These are phyloP conservation scores for Phytophthora colocasiae DNA, from an alignment of 352 stramenopile species.

Conservation along the genomic window DNA sequence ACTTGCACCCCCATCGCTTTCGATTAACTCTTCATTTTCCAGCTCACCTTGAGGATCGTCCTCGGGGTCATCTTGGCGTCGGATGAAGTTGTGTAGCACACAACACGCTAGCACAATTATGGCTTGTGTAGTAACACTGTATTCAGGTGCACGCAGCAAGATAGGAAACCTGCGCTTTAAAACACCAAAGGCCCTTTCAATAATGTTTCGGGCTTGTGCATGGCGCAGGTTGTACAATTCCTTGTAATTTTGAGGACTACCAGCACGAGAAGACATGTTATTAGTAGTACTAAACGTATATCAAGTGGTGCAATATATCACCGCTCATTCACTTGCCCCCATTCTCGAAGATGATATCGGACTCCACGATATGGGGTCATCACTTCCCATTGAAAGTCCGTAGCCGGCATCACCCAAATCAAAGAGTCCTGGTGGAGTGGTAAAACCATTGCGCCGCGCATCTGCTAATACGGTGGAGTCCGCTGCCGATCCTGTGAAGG, in stretches of 20 bases:
- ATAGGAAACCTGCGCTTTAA: slow-evolving; percentile 22
- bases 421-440: slow-evolving; percentile 13
- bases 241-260: slow-evolving; percentile 27
- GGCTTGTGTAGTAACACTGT: slow-evolving; percentile 7
- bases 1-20: neutral
- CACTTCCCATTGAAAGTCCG: slow-evolving; percentile 13
- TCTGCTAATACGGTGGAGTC: slow-evolving; percentile 18
- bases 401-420: slow-evolving; percentile 32
- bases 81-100: slow-evolving; percentile 29
- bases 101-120: slow-evolving; percentile 19
- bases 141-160: slow-evolving; percentile 9
- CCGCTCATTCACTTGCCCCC: slow-evolving; percentile 10
- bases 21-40: neutral
- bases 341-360: slow-evolving; percentile 29
- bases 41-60: slow-evolving; percentile 14
- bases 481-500: too few relatives aligned
- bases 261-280: neutral
- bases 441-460: slow-evolving; percentile 10
- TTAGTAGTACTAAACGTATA: neutral
- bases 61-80: neutral
- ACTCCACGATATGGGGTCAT: slow-evolving; percentile 28
- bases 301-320: neutral
- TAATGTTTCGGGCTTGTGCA: slow-evolving; percentile 24
- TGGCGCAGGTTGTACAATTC: slow-evolving; percentile 31
- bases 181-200: slow-evolving; percentile 24